Evolutionary conservation across 1,284 basidiomycete species (phyloP).

Genomic region (Puccinia triticina): DNA sequence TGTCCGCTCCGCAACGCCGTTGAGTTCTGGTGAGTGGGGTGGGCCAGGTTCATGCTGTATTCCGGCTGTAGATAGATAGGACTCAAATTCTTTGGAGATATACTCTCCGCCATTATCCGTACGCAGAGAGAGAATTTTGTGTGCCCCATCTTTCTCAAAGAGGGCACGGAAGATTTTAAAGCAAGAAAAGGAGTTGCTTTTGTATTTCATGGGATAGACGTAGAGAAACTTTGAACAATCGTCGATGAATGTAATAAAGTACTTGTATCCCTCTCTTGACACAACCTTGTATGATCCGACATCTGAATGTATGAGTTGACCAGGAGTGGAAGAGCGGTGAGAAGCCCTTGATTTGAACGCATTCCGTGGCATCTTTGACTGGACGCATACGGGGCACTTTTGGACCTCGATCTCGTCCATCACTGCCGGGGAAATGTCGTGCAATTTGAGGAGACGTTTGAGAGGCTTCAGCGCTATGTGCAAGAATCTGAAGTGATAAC

Average conservation of each 20-base stretch:
- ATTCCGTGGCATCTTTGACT: neutral
- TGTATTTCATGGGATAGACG: slow-evolving; percentile 28
- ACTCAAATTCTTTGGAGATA: neutral
- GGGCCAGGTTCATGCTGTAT: slow-evolving; percentile 9
- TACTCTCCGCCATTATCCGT: slow-evolving; percentile 25
- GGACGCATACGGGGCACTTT: slow-evolving; percentile 10
- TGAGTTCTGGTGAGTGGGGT: slow-evolving; percentile 16
- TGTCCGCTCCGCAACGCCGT: neutral
- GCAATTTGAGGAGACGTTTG: neutral
- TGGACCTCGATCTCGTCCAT: slow-evolving; percentile 25
- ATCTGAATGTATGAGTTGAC: neutral
- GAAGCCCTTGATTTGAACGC: neutral
- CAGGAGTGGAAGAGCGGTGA: neutral
- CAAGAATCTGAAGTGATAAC: neutral
- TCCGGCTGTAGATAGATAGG: neutral
- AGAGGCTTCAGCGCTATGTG: slow-evolving; percentile 1
- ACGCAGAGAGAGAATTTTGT: slow-evolving; percentile 10
- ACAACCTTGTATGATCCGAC: neutral
- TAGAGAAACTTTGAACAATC: slow-evolving; percentile 1
- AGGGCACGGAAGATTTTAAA: slow-evolving; percentile 60
- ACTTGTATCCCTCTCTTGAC: neutral
- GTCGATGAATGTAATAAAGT: slow-evolving; percentile 15
- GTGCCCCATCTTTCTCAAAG: slow-evolving; percentile 55
- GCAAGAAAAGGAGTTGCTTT: slow-evolving; percentile 45
- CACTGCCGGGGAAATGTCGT: neutral